Evolutionary conservation across 495 filamentous ascomycete species (phyloP).

Genomic region (Hyaloscypha bicolor): DNA sequence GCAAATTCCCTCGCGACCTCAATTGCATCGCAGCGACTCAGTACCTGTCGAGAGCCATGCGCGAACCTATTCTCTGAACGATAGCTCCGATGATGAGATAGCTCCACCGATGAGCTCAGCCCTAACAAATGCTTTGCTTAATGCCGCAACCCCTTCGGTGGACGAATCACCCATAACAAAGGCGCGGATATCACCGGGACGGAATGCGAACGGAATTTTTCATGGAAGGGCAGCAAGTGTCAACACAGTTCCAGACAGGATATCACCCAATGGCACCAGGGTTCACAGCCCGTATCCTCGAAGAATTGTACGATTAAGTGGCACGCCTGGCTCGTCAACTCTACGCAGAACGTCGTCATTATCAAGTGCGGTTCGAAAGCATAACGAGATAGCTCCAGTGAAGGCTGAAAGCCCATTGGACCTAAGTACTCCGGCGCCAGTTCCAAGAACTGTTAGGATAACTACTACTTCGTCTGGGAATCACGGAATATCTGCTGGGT

Average conservation of each 20-base stretch:
- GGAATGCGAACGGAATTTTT: neutral
- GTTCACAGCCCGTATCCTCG: constrained; percentile 28
- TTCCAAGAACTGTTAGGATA: constrained; percentile 65
- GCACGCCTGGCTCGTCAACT: constrained; percentile 30
- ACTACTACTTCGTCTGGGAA: constrained; percentile 46
- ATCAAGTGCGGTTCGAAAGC: constrained; percentile 24
- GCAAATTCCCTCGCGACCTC: constrained; percentile 20
- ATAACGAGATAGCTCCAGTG: constrained; percentile 8
- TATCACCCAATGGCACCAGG: constrained; percentile 16
- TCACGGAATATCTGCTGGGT: constrained; percentile 40
- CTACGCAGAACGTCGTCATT: constrained; percentile 28
- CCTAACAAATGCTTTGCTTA: constrained; percentile 73
- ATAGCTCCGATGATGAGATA: constrained; percentile 78
- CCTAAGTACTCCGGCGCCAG: constrained; percentile 68
- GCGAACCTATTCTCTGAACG: constrained; percentile 38
- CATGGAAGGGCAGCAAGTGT: constrained; percentile 17
- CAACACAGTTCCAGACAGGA: constrained; percentile 6
- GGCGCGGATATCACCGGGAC: constrained; percentile 17
- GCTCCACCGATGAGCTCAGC: constrained; percentile 76
- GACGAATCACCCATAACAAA: constrained; percentile 37
- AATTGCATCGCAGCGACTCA: constrained; percentile 12
- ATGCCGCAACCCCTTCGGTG: constrained; percentile 57
- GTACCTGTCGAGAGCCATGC: constrained; percentile 16
- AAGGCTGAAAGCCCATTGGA: constrained; percentile 41
- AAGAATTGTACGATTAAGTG: constrained; percentile 31